Base-by-base conservation (phyloP, 2,329 filamentous ascomycete species). In the Onygena corvina region DNA sequence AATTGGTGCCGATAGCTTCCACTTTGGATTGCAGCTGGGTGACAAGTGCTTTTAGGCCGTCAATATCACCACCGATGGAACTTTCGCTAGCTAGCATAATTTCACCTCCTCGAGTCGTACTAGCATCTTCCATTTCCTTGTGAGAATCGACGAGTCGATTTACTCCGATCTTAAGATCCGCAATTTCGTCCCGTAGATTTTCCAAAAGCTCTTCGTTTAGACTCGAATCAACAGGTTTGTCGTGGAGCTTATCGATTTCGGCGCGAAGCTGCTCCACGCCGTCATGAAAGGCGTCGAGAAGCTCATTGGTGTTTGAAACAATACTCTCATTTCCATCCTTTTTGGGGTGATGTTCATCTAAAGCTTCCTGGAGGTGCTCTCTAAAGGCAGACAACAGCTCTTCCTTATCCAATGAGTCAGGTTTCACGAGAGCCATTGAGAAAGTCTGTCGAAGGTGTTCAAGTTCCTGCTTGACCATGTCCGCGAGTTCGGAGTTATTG, bases 181-280 rank as follows among this genome's bases (percentile, higher is more conserved):
- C 80, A 6, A 96, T 71, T 0, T 88, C 89, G n/a, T 81, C 76
- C 62, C 84, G 93, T 50, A 96, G 74, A 0, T 86, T 86, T 52
- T 94, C 86, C 1, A 95, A 73, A 47, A 95, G 89, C 65, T 95
- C 88, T 55, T 94, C 86, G 52, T 85, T 90, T 50, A 86, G 81
- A 0, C 84, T 89, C 65, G 90, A 76, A 58, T 94, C 88, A 0
- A 79, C 71, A 3, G 88, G 85, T 67, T 87, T 92, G 61, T 90
- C 81, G 18, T 80, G 73, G 12, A 92, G 75, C 60, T 82, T 82
- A 54, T 77, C 72, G 46, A 94, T 76, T 56, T 95, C 89, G 12
- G 77, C 74, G 3, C 86, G 78, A 29, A 95, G 74, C 36, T 76
- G 77, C 52, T 85, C 84, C 31, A 95, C 74, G 1, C 88, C 86